Evolutionary conservation across 768 basidiomycete genomes (phyloP).

Genomic region (Tulasnella sp.): DNA sequence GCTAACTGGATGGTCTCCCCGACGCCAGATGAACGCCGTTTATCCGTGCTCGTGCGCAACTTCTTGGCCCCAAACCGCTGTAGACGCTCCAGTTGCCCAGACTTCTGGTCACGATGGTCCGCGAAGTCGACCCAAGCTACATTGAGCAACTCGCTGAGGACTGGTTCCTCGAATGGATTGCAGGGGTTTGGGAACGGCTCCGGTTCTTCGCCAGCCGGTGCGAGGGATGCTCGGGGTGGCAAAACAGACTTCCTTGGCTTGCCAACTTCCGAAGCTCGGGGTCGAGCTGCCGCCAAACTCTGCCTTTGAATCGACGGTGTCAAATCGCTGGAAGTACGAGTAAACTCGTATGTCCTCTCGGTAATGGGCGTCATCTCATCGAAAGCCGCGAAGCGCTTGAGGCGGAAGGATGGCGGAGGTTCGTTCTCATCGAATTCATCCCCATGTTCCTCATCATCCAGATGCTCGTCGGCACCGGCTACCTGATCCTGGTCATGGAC

Average conservation of each 20-base stretch:
- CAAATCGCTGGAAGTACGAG: constrained; percentile 48
- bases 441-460: constrained; percentile 39
- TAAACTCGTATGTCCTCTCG: constrained; percentile 88
- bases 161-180: constrained; percentile 74
- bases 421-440: constrained; percentile 40
- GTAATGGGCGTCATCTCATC: constrained; percentile 98
- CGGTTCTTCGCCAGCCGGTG: constrained; percentile 35
- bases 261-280: constrained; percentile 35
- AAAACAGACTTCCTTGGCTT: constrained; percentile 25
- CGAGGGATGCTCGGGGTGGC: constrained; percentile 23
- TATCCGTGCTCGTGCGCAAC: constrained; percentile 37
- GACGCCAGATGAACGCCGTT: constrained; percentile 37
- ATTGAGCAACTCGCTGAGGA: constrained; percentile 62
- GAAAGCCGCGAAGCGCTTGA: constrained; percentile 81
- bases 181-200: constrained; percentile 70
- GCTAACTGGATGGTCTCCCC: constrained; percentile 55
- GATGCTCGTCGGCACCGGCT: constrained; percentile 40
- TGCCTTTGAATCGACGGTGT: not conserved
- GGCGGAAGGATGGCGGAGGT: constrained; percentile 48
- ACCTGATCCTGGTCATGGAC: constrained; percentile 29
- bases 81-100: constrained; percentile 65
- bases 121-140: constrained; percentile 40
- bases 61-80: constrained; percentile 66
- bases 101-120: constrained; percentile 43
- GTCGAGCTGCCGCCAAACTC: constrained; percentile 32